A percentile compares a stretch with the other conserved stretches of the same genome.
Evolutionary conservation across 306 rosid genomes (phyloP).

Genomic region (Prinsepia uniflora): DNA sequence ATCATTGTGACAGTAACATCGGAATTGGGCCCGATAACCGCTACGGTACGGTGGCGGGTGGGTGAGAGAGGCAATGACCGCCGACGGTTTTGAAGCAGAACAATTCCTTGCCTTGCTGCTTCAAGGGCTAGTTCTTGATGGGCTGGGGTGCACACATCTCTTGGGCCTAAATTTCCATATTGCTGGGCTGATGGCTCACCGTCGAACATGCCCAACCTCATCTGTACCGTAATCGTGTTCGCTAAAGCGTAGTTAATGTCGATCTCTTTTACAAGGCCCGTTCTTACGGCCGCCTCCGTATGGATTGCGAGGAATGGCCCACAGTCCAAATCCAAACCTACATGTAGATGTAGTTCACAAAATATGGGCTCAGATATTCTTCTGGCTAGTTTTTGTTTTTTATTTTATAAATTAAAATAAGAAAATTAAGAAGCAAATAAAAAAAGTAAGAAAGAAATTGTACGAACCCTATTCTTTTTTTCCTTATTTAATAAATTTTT

Average conservation of each 20-base stretch:
- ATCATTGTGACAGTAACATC: slow-evolving; percentile 84
- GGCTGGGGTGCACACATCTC: slow-evolving; percentile 55
- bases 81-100: slow-evolving; percentile 50
- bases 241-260: slow-evolving; percentile 65
- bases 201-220: slow-evolving; percentile 92
- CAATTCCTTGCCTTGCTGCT: slow-evolving; percentile 84
- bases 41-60: slow-evolving; percentile 40
- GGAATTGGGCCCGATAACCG: slow-evolving; percentile 85
- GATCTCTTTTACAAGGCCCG: slow-evolving; percentile 41
- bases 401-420: too few relatives aligned
- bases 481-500: too few relatives aligned
- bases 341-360: background rate
- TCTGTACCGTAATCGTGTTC: slow-evolving; percentile 64
- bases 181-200: slow-evolving; percentile 57
- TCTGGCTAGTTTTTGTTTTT: background rate
- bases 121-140: slow-evolving; percentile 70
- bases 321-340: slow-evolving; percentile 75
- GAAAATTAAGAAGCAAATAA: too few relatives aligned
- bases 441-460: too few relatives aligned
- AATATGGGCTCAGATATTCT: background rate
- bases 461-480: too few relatives aligned
- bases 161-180: slow-evolving; percentile 61
- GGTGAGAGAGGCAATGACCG: slow-evolving; percentile 52
- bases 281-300: slow-evolving; percentile 52
- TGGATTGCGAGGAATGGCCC: slow-evolving; percentile 72